These are phyloP conservation scores for Coprinellus aureogranulatus DNA, from an alignment of 768 basidiomycete genomes.

Conservation along the genomic window DNA sequence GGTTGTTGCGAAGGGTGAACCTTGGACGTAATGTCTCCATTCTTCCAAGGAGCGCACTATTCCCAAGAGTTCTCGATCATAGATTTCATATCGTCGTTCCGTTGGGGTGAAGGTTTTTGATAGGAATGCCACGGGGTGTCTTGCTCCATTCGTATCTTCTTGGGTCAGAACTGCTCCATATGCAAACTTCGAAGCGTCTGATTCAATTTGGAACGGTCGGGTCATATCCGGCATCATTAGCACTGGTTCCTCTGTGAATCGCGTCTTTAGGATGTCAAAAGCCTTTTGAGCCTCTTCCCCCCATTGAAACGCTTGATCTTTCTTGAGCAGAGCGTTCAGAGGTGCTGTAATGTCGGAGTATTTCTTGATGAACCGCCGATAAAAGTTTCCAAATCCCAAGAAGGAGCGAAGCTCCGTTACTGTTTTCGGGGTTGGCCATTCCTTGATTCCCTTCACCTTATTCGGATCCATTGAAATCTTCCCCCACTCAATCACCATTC, in stretches of 20 bases:
- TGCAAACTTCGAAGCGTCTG: conserved; percentile 30
- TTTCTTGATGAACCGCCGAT: conserved; percentile 29
- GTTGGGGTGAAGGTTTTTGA: conserved; percentile 1
- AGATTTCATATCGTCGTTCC: conserved; percentile 28
- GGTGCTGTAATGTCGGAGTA: conserved; percentile 29
- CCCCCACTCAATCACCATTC: conserved; percentile 25
- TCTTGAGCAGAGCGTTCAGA: conserved; percentile 24
- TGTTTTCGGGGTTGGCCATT: conserved; percentile 36
- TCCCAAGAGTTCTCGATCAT: conserved; percentile 12
- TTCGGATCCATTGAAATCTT: conserved; percentile 33
- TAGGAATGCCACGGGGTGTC: conserved; percentile 35
- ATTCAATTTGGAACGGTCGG: conserved; percentile 24
- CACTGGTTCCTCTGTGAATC: conserved; percentile 23
- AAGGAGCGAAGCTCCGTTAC: conserved; percentile 36
- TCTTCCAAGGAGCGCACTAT: conserved; percentile 5
- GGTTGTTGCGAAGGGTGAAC: not conserved
- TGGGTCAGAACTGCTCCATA: conserved; percentile 33
- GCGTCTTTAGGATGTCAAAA: conserved; percentile 28
- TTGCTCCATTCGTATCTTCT: conserved; percentile 18
- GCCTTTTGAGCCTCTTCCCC: conserved; percentile 13
- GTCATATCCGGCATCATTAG: conserved; percentile 18
- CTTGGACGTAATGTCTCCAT: conserved; percentile 11
- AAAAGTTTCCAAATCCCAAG: conserved; percentile 42
- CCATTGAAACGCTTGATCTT: conserved; percentile 28
- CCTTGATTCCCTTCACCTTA: conserved; percentile 33